phyloP scores from a whole-genome alignment of 106 monocot species.

The Posidonia australis region DNA sequence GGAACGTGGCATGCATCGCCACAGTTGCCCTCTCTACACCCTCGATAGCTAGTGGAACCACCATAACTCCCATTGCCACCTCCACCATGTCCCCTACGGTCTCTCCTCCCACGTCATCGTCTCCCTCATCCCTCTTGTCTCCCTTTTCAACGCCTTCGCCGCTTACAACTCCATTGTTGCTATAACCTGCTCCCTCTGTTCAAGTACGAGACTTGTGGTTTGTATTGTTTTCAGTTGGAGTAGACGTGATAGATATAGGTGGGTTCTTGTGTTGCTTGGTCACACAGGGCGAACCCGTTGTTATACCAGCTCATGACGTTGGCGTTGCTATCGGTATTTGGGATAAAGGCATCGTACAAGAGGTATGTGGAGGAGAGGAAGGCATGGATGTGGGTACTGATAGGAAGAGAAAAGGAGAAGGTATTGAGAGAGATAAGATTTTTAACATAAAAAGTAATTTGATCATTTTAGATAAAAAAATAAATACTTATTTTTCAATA shows the following conservation, averaged over 20 bases:
- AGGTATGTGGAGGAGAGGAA: conserved; percentile 84
- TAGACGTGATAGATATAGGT: too few species aligned
- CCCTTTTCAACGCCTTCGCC: conserved; percentile 44
- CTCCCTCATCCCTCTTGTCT: conserved; percentile 69
- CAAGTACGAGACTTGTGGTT: too few species aligned
- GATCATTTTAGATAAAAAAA: too few species aligned
- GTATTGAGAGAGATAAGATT: too few species aligned
- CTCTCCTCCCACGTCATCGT: conserved; percentile 85
- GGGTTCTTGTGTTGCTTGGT: not conserved
- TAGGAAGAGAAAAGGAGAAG: too few species aligned
- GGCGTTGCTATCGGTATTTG: conserved; percentile 79
- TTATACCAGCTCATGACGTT: conserved; percentile 85
- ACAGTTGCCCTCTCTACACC: conserved; percentile 55
- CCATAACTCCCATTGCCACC: conserved; percentile 84
- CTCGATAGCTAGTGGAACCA: conserved; percentile 54
- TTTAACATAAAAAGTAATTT: too few species aligned
- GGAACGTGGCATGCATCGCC: conserved; percentile 51
- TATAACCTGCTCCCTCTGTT: conserved; percentile 4
- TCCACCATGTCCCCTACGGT: conserved; percentile 64
- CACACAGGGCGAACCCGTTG: conserved; percentile 33
- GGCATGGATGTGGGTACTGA: conserved; percentile 65
- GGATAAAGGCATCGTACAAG: conserved; percentile 85
- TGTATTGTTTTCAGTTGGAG: too few species aligned
- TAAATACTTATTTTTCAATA: too few species aligned
- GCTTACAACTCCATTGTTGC: conserved; percentile 57